Evolutionary conservation across 768 basidiomycete genomes (phyloP).

Genomic region (Suillus luteus): DNA sequence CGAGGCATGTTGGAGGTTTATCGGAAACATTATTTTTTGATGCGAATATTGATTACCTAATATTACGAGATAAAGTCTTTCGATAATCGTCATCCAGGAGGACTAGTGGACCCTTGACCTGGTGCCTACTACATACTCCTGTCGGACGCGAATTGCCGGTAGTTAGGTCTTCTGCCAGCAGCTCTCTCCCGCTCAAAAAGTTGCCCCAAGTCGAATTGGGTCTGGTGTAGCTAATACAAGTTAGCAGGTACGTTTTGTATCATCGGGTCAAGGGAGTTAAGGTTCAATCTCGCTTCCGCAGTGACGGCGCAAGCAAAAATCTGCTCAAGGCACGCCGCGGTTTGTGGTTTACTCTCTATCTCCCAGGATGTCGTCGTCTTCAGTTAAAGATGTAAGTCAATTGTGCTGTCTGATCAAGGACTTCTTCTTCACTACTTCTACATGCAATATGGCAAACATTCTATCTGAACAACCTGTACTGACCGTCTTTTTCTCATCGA

Average conservation of each 20-base stretch:
- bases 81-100: no score
- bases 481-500: background rate
- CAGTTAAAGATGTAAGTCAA: slow-evolving; percentile 16
- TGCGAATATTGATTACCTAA: slow-evolving; percentile 7
- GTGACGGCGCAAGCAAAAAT: background rate
- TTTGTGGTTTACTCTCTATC: background rate
- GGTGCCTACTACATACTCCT: background rate
- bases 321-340: background rate
- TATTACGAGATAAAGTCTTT: background rate
- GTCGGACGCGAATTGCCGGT: no score
- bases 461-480: slow-evolving; percentile 24
- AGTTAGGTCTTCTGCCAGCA: no score
- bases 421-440: background rate
- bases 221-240: background rate
- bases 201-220: background rate
- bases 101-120: background rate
- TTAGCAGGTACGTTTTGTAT: background rate
- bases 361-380: slow-evolving; percentile 15
- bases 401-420: background rate
- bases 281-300: background rate
- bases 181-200: background rate
- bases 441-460: slow-evolving; percentile 25
- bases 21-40: slow-evolving; percentile 13
- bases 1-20: slow-evolving; percentile 58
- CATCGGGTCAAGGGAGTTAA: background rate